Evolutionary conservation across 2,329 filamentous ascomycete genomes (phyloP).

Genomic region (Conoideocrella luteorostrata): DNA sequence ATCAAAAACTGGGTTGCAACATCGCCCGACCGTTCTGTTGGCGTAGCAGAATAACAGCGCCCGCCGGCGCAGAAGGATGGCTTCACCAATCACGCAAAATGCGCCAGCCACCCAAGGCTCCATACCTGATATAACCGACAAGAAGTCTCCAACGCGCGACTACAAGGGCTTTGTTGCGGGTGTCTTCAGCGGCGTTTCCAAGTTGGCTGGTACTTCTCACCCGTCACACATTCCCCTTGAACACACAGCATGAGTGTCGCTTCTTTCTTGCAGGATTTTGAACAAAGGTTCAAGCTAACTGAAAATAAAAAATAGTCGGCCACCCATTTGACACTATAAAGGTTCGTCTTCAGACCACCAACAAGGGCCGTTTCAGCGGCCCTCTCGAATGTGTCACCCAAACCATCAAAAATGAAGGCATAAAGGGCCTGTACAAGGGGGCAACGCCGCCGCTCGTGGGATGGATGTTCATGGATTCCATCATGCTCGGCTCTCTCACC

Average conservation of each 20-base stretch:
- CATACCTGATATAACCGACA: neutral
- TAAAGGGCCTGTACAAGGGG: slow-evolving; percentile 86
- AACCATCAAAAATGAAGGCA: slow-evolving; percentile 79
- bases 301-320: slow-evolving; percentile 38
- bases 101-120: neutral
- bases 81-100: neutral
- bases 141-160: slow-evolving; percentile 32
- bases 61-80: too few species aligned
- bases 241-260: too few species aligned
- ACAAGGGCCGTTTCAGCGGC: slow-evolving; percentile 70
- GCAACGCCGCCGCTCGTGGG: slow-evolving; percentile 86
- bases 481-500: slow-evolving; percentile 87
- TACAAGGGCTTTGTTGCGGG: slow-evolving; percentile 97
- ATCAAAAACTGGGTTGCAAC: too few species aligned
- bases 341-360: slow-evolving; percentile 85
- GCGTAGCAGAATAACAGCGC: too few species aligned
- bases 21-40: neutral
- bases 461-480: slow-evolving; percentile 96
- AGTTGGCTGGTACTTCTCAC: slow-evolving; percentile 62
- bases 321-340: slow-evolving; percentile 94
- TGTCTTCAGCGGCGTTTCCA: slow-evolving; percentile 90
- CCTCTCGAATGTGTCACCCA: slow-evolving; percentile 79
- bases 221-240: too few species aligned
- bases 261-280: too few species aligned
- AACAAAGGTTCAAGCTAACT: too few species aligned